phyloP scores from a whole-genome alignment of 1,284 basidiomycete genomes.

The Ceratobasidium sp. region DNA sequence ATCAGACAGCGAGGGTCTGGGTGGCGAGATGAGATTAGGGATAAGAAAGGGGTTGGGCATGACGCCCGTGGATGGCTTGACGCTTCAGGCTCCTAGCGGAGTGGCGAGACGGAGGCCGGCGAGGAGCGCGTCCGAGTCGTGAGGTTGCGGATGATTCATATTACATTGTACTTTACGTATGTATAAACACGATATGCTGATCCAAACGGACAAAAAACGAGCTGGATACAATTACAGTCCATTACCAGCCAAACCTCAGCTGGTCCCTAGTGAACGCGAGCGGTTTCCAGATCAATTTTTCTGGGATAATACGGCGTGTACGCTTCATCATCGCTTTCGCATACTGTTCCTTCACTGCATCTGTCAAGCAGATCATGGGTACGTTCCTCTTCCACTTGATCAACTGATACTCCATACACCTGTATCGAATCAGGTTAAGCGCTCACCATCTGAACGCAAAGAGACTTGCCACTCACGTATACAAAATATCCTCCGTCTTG shows the following conservation, averaged over 20 bases:
- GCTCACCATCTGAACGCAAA: slow-evolving; percentile 45
- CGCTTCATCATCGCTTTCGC: slow-evolving; percentile 84
- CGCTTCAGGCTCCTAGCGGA: slow-evolving; percentile 11
- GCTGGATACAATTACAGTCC: slow-evolving; percentile 7
- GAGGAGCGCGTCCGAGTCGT: slow-evolving; percentile 23
- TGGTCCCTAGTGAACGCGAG: slow-evolving; percentile 90
- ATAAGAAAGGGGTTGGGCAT: slow-evolving; percentile 26
- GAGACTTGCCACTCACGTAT: slow-evolving; percentile 73
- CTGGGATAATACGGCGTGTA: slow-evolving; percentile 79
- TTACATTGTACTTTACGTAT: slow-evolving; percentile 38
- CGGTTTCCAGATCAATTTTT: slow-evolving; percentile 90
- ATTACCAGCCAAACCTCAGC: slow-evolving; percentile 83
- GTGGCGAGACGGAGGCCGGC: slow-evolving; percentile 20
- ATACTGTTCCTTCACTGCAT: slow-evolving; percentile 89
- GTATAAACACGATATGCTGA: slow-evolving; percentile 13
- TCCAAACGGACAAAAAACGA: background rate
- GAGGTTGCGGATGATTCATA: slow-evolving; percentile 2
- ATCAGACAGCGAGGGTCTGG: slow-evolving; percentile 36
- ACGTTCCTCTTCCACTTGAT: slow-evolving; percentile 97
- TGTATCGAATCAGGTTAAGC: slow-evolving; percentile 51
- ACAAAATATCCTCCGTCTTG: slow-evolving; percentile 95
- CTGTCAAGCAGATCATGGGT: slow-evolving; percentile 92
- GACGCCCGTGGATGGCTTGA: slow-evolving; percentile 39
- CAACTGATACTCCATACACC: slow-evolving; percentile 91
- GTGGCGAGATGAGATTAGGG: slow-evolving; percentile 30